phyloP scores from a whole-genome alignment of 768 basidiomycete species.

The Termitomyces sp. region DNA sequence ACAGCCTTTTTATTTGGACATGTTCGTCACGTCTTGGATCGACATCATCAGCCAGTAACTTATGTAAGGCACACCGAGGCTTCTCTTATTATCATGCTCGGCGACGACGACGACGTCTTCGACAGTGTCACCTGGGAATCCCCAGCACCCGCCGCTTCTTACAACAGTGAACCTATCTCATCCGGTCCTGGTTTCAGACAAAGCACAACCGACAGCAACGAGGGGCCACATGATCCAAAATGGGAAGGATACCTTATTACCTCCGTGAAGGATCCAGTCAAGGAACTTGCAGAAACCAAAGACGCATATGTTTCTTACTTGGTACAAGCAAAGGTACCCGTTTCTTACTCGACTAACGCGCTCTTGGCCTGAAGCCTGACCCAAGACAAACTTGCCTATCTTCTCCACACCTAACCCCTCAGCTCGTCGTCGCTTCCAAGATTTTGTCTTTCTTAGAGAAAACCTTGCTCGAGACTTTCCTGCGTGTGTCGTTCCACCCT shows the following conservation, averaged over 20 bases:
- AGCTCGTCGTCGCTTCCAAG: slow-evolving; percentile 87
- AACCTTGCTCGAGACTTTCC: slow-evolving; percentile 90
- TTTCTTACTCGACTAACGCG: background rate
- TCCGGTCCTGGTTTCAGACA: slow-evolving; percentile 78
- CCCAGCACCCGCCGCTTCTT: slow-evolving; percentile 45
- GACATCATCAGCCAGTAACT: slow-evolving; percentile 14
- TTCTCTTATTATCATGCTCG: slow-evolving; percentile 49
- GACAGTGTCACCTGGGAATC: slow-evolving; percentile 92
- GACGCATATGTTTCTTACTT: slow-evolving; percentile 96
- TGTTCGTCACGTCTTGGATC: slow-evolving; percentile 22
- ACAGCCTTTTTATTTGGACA: slow-evolving; percentile 24
- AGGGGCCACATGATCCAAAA: slow-evolving; percentile 79
- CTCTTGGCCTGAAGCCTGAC: slow-evolving; percentile 4
- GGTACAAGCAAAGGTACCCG: slow-evolving; percentile 77
- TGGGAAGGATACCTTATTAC: slow-evolving; percentile 88
- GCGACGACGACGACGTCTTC: slow-evolving; percentile 86
- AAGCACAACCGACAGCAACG: slow-evolving; percentile 65
- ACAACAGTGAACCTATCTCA: slow-evolving; percentile 39
- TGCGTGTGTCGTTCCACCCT: slow-evolving; percentile 94
- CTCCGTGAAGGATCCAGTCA: slow-evolving; percentile 86
- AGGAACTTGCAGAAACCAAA: slow-evolving; percentile 95
- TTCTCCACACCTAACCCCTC: slow-evolving; percentile 75
- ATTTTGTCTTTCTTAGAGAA: slow-evolving; percentile 91
- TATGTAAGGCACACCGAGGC: slow-evolving; percentile 8
- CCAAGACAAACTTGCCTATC: slow-evolving; percentile 84